phyloP scores from a whole-genome alignment of 1,139 yeast species.

The Hemisphaericaspora xylofermentans region DNA sequence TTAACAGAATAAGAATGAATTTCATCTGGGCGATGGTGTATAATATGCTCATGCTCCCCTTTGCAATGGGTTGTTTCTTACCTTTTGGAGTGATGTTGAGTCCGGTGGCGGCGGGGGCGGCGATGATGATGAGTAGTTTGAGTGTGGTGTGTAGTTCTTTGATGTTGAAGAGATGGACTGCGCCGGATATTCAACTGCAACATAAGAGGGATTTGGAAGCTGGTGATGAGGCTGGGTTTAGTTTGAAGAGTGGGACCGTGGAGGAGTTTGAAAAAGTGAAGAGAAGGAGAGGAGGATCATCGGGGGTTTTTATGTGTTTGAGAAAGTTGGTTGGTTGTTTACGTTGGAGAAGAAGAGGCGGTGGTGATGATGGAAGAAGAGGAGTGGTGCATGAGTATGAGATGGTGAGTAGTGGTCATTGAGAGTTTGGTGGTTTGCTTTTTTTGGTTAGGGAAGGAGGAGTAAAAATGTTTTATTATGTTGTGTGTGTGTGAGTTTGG shows the following conservation, averaged over 20 bases:
- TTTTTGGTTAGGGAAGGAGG: background rate
- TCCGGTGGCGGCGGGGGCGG: constrained; percentile 89
- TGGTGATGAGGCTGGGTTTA: constrained; percentile 21
- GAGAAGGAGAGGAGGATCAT: constrained; percentile 18
- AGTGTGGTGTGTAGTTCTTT: constrained; percentile 86
- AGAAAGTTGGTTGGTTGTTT: constrained; percentile 3
- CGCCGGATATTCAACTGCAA: constrained; percentile 32
- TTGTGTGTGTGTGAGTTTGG: no score
- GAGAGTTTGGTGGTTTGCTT: background rate
- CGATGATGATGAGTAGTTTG: constrained; percentile 91
- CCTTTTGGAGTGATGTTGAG: constrained; percentile 78
- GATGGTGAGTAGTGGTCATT: constrained; percentile 2
- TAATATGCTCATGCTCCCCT: constrained; percentile 85
- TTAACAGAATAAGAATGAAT: constrained; percentile 73
- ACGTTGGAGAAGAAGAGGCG: background rate
- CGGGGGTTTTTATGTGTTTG: constrained; percentile 5
- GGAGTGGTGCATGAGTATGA: constrained; percentile 4
- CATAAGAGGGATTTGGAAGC: constrained; percentile 20
- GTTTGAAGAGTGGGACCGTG: constrained; percentile 29
- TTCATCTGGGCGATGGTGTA: constrained; percentile 85
- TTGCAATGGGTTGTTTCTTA: constrained; percentile 88
- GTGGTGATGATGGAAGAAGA: background rate
- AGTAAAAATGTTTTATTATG: no score
- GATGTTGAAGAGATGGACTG: constrained; percentile 60
- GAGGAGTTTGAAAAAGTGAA: constrained; percentile 31